Evolutionary conservation across 805 yeast genomes (phyloP).

Genomic region (Peterozyma toletana): DNA sequence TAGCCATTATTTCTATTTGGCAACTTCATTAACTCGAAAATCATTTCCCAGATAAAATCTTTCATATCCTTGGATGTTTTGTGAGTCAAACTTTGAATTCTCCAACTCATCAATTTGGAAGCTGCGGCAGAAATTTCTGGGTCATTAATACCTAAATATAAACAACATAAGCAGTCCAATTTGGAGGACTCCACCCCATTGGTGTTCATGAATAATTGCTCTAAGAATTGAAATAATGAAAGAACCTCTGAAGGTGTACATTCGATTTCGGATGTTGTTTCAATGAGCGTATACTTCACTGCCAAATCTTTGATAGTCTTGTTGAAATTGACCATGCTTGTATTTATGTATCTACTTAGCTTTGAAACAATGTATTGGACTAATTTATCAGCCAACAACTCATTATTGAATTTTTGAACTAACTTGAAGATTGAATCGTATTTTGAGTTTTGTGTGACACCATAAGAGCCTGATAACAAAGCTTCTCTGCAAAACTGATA

Average conservation of each 20-base stretch:
- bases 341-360: background rate
- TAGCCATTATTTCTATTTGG: constrained; percentile 31
- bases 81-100: constrained; percentile 26
- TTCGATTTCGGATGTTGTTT: constrained; percentile 6
- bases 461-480: constrained; percentile 1
- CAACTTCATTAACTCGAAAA: constrained; percentile 29
- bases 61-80: constrained; percentile 13
- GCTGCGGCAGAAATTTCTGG: constrained; percentile 27
- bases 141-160: constrained; percentile 30
- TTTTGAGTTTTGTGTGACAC: background rate
- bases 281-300: constrained; percentile 2
- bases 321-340: constrained; percentile 3
- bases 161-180: constrained; percentile 21
- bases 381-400: constrained; percentile 1
- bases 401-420: constrained; percentile 24
- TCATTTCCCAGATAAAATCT: constrained; percentile 36
- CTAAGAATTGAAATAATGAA: constrained; percentile 28
- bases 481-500: constrained; percentile 4
- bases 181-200: constrained; percentile 7
- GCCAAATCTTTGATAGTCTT: background rate
- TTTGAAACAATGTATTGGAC: background rate
- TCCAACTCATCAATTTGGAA: constrained; percentile 47
- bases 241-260: background rate
- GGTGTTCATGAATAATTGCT: constrained; percentile 23
- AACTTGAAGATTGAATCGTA: constrained; percentile 10